Conservation (phyloP, 306 rosid genomes). For the Sphenostylis stenocarpa region DNA sequence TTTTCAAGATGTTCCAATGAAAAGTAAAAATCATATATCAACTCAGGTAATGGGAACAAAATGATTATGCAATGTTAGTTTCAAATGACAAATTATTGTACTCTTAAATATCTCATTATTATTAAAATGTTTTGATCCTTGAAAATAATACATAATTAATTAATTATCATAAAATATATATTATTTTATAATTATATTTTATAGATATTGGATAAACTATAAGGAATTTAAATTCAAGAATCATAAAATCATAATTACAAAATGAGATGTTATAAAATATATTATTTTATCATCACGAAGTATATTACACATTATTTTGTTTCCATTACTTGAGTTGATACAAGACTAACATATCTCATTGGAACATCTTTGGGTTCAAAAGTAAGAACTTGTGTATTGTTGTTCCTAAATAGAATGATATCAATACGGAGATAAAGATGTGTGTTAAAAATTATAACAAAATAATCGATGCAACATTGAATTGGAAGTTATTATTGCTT, state of each 20-base stretch:
- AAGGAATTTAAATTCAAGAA: not conserved
- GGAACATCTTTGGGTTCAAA: conserved; percentile 68
- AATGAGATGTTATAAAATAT: not conserved
- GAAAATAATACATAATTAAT: no score
- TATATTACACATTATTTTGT: conserved; percentile 69
- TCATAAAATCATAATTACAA: not conserved
- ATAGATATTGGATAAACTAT: no score
- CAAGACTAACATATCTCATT: conserved; percentile 51
- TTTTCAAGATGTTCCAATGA: conserved; percentile 35
- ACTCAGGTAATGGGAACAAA: conserved; percentile 65
- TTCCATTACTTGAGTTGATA: conserved; percentile 69
- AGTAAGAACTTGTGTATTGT: conserved; percentile 61
- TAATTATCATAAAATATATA: no score
- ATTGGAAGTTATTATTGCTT: no score
- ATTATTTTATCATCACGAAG: conserved; percentile 64
- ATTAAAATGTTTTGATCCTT: not conserved
- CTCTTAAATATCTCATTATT: not conserved
- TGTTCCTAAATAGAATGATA: conserved; percentile 42
- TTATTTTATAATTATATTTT: no score
- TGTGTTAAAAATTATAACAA: no score
- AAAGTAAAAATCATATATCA: conserved; percentile 59
- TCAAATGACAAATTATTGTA: conserved; percentile 58
- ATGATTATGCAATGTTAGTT: conserved; percentile 70
- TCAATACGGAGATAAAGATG: not conserved
- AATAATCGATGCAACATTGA: no score